Percentiles rank a stretch among this genome's conserved stretches.
These are phyloP conservation scores for Penicillium paneum DNA, from an alignment of 2,329 filamentous ascomycete species.

Conservation along the genomic window DNA sequence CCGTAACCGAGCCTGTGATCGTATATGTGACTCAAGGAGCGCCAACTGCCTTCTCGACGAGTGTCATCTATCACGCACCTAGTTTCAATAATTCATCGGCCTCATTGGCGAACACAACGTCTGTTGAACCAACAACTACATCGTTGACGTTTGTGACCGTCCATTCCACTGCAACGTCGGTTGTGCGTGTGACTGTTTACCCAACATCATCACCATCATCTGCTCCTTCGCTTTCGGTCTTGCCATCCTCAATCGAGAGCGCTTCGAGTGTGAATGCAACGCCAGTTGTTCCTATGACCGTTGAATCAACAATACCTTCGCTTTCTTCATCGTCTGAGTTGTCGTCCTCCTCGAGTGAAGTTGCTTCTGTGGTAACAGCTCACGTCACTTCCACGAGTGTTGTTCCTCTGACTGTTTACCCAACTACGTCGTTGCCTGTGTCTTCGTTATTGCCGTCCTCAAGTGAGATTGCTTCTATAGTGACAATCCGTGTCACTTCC, in stretches of 20 bases:
- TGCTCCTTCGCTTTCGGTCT: too few species aligned
- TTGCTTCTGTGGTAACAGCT: neutral
- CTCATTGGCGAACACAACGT: neutral
- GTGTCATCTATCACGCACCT: neutral
- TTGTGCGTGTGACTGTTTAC: neutral
- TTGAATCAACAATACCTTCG: neutral
- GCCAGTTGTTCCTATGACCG: neutral
- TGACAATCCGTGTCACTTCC: neutral
- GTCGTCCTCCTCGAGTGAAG: neutral
- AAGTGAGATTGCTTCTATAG: neutral
- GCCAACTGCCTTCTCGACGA: neutral
- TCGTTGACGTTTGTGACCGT: neutral
- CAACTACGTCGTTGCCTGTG: neutral
- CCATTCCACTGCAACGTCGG: neutral
- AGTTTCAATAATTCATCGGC: neutral
- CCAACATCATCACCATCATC: neutral
- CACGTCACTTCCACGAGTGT: neutral
- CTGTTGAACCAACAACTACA: neutral
- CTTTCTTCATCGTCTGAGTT: neutral
- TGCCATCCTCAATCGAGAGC: neutral
- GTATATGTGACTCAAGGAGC: constrained; percentile 2
- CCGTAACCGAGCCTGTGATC: constrained; percentile 3
- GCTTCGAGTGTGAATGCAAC: neutral
- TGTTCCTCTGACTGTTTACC: neutral
- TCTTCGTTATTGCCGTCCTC: neutral